Evolutionary conservation across 805 yeast species (phyloP), one percentile per base, ranked within the genome.

Genomic region (Candida xiaguanensis): DNA sequence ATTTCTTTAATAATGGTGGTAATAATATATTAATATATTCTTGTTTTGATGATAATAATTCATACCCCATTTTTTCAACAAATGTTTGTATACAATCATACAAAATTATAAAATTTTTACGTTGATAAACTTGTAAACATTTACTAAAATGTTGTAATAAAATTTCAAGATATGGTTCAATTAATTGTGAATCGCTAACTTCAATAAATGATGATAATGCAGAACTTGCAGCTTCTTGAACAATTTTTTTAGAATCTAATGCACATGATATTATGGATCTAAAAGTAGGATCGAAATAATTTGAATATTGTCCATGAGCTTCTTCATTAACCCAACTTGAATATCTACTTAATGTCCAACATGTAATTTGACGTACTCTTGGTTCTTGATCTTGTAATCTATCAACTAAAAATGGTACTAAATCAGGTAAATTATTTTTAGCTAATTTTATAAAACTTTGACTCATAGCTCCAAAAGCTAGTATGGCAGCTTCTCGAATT

Each of bases 381-480:
- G 95, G 82, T 61, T 89, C 83, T 4, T 60, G 52, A 58, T 90
- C 97, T 39, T 70, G 70, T 43, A 90, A 64, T 52, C 95, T 72
- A 41, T 88, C 87, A 19, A 89, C 89, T 44, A 93, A 69, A 55
- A 82, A 89, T 26, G 96, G 96, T 24, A 91, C 80, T 34, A 93
- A 65, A 20, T 80, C 75, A 2, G 96, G 95, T 29, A 93, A 66
- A 50, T 85, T 85, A 29, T 77, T 78, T 15, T 80, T 62, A 4
- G 89, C 80, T 38, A 76, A 72, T 40, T 82, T 86, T 33, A 82
- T 68, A 49, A 95, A 89, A 47, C 96, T 95, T 50, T 84, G 90
- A 26, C 95, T 86, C 53, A 91, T 81, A 20, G 98, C 98, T 46
- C 99, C 99, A 55, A 93, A 75, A 1, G 98, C 97, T 34, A 93